A percentile compares a stretch with the other conserved stretches of the same genome.
Conservation (phyloP, 2,329 filamentous ascomycete genomes). For the Fulvia fulva region DNA sequence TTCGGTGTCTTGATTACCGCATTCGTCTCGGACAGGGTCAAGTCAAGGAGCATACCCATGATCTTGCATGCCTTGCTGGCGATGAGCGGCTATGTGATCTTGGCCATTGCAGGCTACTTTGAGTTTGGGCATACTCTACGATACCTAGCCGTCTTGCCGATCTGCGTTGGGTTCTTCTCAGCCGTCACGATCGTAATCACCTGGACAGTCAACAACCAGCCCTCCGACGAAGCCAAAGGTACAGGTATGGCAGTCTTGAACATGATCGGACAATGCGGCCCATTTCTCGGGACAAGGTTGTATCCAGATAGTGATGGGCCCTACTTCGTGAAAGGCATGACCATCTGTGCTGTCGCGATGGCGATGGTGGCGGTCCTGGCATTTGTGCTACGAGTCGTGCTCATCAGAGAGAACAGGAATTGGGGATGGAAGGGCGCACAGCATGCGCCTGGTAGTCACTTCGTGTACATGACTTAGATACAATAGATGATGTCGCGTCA, state of each 20-base stretch:
- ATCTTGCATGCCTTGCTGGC: slow-evolving; percentile 67
- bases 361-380: slow-evolving; percentile 43
- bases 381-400: slow-evolving; percentile 39
- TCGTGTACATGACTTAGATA: slow-evolving; percentile 13
- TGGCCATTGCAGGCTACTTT: slow-evolving; percentile 43
- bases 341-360: slow-evolving; percentile 50
- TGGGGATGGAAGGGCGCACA: slow-evolving; percentile 4
- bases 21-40: slow-evolving; percentile 64
- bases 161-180: slow-evolving; percentile 75
- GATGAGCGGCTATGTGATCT: slow-evolving; percentile 44
- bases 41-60: slow-evolving; percentile 62
- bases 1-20: slow-evolving; percentile 67
- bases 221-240: slow-evolving; percentile 64
- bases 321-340: slow-evolving; percentile 49
- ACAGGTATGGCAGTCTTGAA: slow-evolving; percentile 78
- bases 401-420: slow-evolving; percentile 34
- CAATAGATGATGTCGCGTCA: not conserved
- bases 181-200: slow-evolving; percentile 80
- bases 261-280: slow-evolving; percentile 74
- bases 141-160: slow-evolving; percentile 75
- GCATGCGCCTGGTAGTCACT: slow-evolving; percentile 2
- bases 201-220: slow-evolving; percentile 86
- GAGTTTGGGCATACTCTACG: slow-evolving; percentile 40
- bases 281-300: slow-evolving; percentile 54
- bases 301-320: slow-evolving; percentile 51